Evolutionary conservation across 116 monocot genomes (phyloP), one percentile per base, ranked within the genome.

Genomic region (Dioscorea cayenensis): DNA sequence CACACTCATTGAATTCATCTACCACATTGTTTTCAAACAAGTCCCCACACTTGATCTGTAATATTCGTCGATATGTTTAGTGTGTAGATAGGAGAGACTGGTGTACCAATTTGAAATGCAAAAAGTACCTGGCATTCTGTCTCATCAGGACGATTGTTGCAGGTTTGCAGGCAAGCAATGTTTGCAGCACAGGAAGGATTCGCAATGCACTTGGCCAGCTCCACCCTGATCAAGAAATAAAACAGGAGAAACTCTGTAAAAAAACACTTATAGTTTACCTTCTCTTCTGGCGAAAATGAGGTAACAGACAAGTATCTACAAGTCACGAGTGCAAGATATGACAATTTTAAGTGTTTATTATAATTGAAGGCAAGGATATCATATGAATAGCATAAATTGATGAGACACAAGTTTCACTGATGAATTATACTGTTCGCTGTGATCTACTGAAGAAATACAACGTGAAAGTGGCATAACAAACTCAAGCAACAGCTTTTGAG

Each of bases 1-100:
- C 95, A 78, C 95, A 95, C 63, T 95, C 92, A 49, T 95, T 95
- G 86, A 95, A 95, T 66, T 95, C 80, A 78, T 92, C 95, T 3
- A 92, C 90, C 29, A 89, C 90, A 68, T 62, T 90, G 76, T 95
- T 95, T 73, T 89, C 95, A 71, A 95, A 95, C 52, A 95, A 78
- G 80, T 95, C 82, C 2, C 95, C 95, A 51, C 95, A 95, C 84
- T 90, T 90, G 32, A 95, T 95, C 92, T 95, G 84, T 35, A 63
- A 71, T 20, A 18, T 65, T 63, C 5, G 18, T n/a, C 1, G n/a
- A 55, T 18, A 55, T 55, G 55, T 18, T 55, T 55, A 55, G 55
- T 55, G 16, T n/a, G n/a, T 55, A 18, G 3, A 5, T 16, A 3
- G 55, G n/a, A 55, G 5, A 32, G n/a, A 55, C 5, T 8, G 20